Evolutionary conservation across 768 basidiomycete genomes (phyloP).

Genomic region (Mycena galopus): DNA sequence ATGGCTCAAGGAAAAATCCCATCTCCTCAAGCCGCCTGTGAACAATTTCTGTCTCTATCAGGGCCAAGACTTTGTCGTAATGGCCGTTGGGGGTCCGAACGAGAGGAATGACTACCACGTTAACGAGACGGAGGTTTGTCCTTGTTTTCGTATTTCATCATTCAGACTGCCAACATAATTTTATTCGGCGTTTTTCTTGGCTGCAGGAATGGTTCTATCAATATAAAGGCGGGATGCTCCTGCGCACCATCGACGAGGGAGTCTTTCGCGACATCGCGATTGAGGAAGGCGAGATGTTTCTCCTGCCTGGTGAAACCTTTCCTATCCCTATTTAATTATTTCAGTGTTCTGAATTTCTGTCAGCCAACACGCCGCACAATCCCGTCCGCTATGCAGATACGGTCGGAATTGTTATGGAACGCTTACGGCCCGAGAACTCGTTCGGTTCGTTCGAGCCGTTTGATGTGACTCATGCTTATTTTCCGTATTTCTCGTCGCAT

Average conservation of each 20-base stretch:
- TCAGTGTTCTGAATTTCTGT: background rate
- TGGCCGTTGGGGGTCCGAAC: slow-evolving; percentile 98
- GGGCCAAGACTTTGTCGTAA: slow-evolving; percentile 90
- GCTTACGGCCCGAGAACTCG: slow-evolving; percentile 79
- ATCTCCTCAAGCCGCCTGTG: slow-evolving; percentile 90
- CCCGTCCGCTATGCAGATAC: slow-evolving; percentile 93
- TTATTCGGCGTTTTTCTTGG: background rate
- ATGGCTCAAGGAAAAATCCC: slow-evolving; percentile 87
- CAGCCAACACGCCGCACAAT: slow-evolving; percentile 97
- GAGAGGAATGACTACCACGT: slow-evolving; percentile 94
- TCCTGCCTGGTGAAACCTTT: slow-evolving; percentile 78
- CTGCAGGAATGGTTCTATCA: slow-evolving; percentile 96
- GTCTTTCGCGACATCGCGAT: slow-evolving; percentile 88
- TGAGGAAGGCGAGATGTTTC: slow-evolving; percentile 96
- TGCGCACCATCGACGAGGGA: slow-evolving; percentile 86
- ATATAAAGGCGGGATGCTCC: slow-evolving; percentile 91
- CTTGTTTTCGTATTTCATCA: background rate
- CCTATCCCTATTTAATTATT: background rate
- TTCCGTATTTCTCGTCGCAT: background rate
- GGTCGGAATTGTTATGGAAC: slow-evolving; percentile 93
- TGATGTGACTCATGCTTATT: background rate
- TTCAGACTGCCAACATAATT: no score
- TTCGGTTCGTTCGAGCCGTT: slow-evolving; percentile 65
- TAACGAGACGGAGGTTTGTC: slow-evolving; percentile 84
- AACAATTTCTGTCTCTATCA: slow-evolving; percentile 90